Conservation (phyloP, 176 grass and related monocot species). For the Triticum dicoccoides region DNA sequence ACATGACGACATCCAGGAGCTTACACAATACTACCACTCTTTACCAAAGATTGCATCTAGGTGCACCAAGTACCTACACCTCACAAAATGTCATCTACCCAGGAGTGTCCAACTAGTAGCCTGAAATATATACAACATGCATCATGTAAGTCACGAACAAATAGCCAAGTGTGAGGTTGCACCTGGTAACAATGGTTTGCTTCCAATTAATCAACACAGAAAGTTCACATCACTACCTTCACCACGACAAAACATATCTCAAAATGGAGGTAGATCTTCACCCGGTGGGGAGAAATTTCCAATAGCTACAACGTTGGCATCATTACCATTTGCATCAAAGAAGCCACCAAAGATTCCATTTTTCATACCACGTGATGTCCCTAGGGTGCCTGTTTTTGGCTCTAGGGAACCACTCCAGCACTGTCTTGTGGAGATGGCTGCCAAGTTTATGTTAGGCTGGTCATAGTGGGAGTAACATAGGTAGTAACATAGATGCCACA, state of each 20-base stretch:
- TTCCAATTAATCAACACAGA: neutral
- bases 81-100: too few species aligned
- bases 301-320: neutral
- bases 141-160: too few species aligned
- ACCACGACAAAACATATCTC: neutral
- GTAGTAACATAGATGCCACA: too few species aligned
- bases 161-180: too few species aligned
- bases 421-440: too few species aligned
- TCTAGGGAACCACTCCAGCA: too few species aligned
- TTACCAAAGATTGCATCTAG: neutral
- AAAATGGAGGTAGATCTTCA: neutral
- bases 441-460: too few species aligned
- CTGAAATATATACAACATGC: neutral
- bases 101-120: neutral
- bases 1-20: neutral
- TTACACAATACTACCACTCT: neutral
- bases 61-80: too few species aligned
- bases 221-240: neutral
- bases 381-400: too few species aligned
- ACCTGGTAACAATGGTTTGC: neutral
- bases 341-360: neutral
- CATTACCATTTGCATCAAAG: neutral
- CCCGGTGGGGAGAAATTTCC: neutral
- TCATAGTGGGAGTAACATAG: too few species aligned
- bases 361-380: neutral